These are phyloP conservation scores for Penicillium macrosclerotiorum DNA, from an alignment of 495 filamentous ascomycete species.

Conservation along the genomic window DNA sequence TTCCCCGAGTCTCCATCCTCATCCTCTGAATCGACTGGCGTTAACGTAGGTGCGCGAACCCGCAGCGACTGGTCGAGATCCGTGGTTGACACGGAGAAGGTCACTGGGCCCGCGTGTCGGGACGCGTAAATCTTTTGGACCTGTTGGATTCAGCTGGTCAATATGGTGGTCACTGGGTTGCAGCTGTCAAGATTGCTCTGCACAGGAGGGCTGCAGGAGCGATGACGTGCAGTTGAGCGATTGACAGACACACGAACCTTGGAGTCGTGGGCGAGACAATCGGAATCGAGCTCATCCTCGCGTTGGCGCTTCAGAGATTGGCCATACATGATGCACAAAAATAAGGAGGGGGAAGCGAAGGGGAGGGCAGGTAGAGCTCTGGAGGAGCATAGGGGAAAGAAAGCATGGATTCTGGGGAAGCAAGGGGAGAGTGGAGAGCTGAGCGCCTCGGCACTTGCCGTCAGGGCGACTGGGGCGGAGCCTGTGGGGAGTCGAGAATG, in stretches of 20 bases:
- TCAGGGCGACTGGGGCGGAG: slow-evolving; percentile 1
- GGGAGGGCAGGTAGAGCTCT: not conserved
- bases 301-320: slow-evolving; percentile 11
- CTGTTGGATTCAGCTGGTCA: not conserved
- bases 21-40: slow-evolving; percentile 43
- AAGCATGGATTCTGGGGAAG: slow-evolving; percentile 1
- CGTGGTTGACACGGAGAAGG: slow-evolving; percentile 9
- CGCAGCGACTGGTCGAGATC: slow-evolving; percentile 14
- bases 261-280: not conserved
- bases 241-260: slow-evolving; percentile 2
- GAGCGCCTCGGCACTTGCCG: slow-evolving; percentile 8
- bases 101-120: slow-evolving; percentile 5
- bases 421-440: slow-evolving; percentile 3
- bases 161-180: not conserved
- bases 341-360: not conserved
- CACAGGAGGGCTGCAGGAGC: too few relatives aligned
- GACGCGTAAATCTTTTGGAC: slow-evolving; percentile 1
- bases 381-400: not conserved
- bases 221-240: not conserved
- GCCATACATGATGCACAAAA: not conserved
- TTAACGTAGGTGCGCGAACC: slow-evolving; percentile 30
- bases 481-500: not conserved
- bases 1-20: slow-evolving; percentile 29
- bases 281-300: slow-evolving; percentile 4
- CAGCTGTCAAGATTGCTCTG: too few relatives aligned